Evolutionary conservation across 2,329 filamentous ascomycete genomes (phyloP).

Genomic region (Dendryphion nanum): DNA sequence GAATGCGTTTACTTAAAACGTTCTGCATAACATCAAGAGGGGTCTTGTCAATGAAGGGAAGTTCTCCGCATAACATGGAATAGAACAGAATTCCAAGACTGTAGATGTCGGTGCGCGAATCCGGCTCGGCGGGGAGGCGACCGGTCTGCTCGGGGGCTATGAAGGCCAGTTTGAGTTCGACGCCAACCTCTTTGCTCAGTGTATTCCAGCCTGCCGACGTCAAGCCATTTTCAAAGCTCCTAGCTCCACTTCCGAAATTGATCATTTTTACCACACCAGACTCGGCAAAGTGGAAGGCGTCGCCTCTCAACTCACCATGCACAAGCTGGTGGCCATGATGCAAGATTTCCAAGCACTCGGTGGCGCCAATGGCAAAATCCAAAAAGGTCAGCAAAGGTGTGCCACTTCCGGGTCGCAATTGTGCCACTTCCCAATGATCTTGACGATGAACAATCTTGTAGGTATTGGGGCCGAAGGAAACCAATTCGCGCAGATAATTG

Average conservation of each 20-base stretch:
- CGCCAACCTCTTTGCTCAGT: conserved; percentile 78
- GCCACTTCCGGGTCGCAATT: conserved; percentile 45
- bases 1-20: conserved; percentile 76
- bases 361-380: conserved; percentile 86
- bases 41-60: conserved; percentile 75
- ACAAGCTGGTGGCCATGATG: conserved; percentile 85
- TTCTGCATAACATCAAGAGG: conserved; percentile 90
- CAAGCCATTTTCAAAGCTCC: conserved; percentile 87
- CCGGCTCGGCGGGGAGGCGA: conserved; percentile 86
- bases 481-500: conserved; percentile 68
- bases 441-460: conserved; percentile 29
- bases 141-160: conserved; percentile 96
- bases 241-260: conserved; percentile 81
- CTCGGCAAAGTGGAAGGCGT: conserved; percentile 84
- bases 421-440: conserved; percentile 13
- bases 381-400: conserved; percentile 76
- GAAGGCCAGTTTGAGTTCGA: conserved; percentile 85
- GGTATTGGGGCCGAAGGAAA: conserved; percentile 70
- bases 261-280: conserved; percentile 72
- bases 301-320: conserved; percentile 85
- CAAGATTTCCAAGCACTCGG: conserved; percentile 83
- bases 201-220: conserved; percentile 81
- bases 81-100: conserved; percentile 87
- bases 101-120: conserved; percentile 89
- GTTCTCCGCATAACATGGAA: conserved; percentile 67